Conservation (phyloP, 345 rosid genomes). For the Linum usitatissimum region DNA sequence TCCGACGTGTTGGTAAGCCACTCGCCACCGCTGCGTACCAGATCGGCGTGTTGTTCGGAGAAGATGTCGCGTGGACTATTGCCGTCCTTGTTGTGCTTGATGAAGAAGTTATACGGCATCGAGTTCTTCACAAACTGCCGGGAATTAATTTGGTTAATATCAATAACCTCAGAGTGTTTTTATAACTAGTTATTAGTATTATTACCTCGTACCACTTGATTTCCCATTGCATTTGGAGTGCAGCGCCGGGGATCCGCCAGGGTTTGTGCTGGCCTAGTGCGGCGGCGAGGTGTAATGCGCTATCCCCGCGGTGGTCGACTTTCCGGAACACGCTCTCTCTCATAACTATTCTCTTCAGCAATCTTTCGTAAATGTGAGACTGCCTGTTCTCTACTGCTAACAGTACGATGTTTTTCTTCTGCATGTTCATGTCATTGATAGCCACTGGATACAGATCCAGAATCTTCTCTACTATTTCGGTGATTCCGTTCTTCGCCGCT, state of each 20-base stretch:
- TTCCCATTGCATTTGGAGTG: slow-evolving; percentile 61
- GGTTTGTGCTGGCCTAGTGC: slow-evolving; percentile 31
- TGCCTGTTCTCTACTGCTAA: slow-evolving; percentile 47
- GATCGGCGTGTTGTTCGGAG: slow-evolving; percentile 21
- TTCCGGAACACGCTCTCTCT: slow-evolving; percentile 25
- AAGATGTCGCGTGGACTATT: slow-evolving; percentile 31
- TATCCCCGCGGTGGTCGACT: slow-evolving; percentile 33
- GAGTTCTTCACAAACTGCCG: slow-evolving; percentile 38
- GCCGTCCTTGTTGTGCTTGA: slow-evolving; percentile 18
- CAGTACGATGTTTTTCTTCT: slow-evolving; percentile 25
- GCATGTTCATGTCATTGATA: slow-evolving; percentile 17
- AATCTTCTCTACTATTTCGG: slow-evolving; percentile 24
- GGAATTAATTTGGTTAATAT: neutral
- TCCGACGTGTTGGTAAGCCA: slow-evolving; percentile 42
- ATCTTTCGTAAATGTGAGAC: slow-evolving; percentile 24
- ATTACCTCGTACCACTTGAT: slow-evolving; percentile 49
- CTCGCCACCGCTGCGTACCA: slow-evolving; percentile 29
- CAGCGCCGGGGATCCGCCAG: slow-evolving; percentile 46
- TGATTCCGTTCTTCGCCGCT: slow-evolving; percentile 26
- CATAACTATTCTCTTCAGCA: slow-evolving; percentile 13
- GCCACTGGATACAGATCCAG: slow-evolving; percentile 20
- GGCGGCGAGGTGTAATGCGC: slow-evolving; percentile 47
- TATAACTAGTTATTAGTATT: neutral
- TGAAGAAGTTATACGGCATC: slow-evolving; percentile 27
- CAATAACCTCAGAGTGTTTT: too few relatives aligned